These are phyloP conservation scores for Stevia rebaudiana DNA, from an alignment of 140 eudicot species.

Conservation along the genomic window DNA sequence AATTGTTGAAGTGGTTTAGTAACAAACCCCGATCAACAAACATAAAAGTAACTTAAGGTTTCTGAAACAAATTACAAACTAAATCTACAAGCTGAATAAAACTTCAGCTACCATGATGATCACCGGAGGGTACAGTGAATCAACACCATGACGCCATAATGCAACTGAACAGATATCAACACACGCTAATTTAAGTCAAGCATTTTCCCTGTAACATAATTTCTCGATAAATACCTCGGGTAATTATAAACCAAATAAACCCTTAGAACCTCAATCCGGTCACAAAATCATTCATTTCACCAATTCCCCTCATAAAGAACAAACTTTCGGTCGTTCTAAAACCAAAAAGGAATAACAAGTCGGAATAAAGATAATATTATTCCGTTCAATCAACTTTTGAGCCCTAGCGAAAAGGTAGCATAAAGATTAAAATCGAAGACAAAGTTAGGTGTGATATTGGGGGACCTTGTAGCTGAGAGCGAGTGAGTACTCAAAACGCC, in stretches of 20 bases:
- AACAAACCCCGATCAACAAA: not conserved
- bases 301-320: not conserved
- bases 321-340: not conserved
- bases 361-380: not conserved
- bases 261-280: conserved; percentile 7
- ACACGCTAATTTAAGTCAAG: not conserved
- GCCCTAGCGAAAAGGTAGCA: not conserved
- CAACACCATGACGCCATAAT: not conserved
- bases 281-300: not conserved
- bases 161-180: not conserved
- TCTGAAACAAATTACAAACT: not conserved
- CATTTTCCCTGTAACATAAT: not conserved
- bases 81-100: not conserved
- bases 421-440: conserved; percentile 1
- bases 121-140: not conserved
- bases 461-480: conserved; percentile 54
- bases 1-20: not conserved
- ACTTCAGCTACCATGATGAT: conserved; percentile 4
- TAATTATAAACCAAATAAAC: conserved; percentile 6
- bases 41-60: not conserved
- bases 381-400: not conserved
- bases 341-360: not conserved
- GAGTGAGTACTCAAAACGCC: conserved; percentile 61
- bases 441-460: not conserved
- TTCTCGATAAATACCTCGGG: not conserved